Percentiles rank a stretch among this genome's conserved stretches.
Evolutionary conservation across 2,329 filamentous ascomycete genomes (phyloP).

Genomic region (Pseudogymnoascus sp.): DNA sequence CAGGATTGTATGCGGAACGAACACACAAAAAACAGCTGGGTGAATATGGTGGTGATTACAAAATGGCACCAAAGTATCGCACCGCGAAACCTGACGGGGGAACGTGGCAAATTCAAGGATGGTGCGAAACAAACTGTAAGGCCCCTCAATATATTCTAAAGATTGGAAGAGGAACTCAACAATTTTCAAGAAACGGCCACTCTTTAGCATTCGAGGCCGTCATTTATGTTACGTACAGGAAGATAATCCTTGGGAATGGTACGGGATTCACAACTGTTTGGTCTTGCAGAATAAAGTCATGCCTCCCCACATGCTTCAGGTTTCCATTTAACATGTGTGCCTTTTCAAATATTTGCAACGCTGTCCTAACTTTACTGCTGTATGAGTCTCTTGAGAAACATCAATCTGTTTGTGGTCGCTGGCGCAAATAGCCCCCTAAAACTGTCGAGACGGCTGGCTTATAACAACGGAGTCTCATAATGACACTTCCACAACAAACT

Average conservation of each 20-base stretch:
- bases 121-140: constrained; percentile 4
- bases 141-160: background rate
- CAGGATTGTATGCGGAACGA: background rate
- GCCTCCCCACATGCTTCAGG: background rate
- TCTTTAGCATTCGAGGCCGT: background rate
- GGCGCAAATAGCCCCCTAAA: background rate
- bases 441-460: background rate
- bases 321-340: background rate
- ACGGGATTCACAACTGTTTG: background rate
- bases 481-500: background rate
- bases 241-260: background rate
- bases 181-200: constrained; percentile 2
- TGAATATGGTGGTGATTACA: too few relatives aligned
- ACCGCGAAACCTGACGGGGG: background rate
- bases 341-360: background rate
- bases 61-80: background rate
- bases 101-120: background rate
- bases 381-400: background rate
- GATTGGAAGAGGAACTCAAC: background rate
- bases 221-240: background rate
- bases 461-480: background rate
- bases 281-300: background rate
- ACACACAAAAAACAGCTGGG: background rate
- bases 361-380: background rate
- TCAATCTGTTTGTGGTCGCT: background rate